phyloP scores from a whole-genome alignment of 106 monocot genomes.

The Chionographis japonica region DNA sequence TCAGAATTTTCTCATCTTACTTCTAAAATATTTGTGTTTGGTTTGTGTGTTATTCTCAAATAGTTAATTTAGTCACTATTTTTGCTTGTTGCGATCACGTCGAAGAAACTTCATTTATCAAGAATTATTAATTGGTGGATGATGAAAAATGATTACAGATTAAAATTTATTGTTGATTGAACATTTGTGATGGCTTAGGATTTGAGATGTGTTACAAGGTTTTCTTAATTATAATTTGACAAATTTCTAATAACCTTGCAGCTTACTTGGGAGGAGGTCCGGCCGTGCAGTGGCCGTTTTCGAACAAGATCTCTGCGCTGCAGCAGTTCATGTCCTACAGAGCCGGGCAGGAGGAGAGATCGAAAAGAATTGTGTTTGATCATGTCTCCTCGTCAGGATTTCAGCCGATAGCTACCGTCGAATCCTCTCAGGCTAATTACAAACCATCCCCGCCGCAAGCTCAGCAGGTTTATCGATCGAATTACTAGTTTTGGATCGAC shows the following conservation, averaged over 20 bases:
- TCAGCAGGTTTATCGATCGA: conserved; percentile 7
- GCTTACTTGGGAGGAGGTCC: conserved; percentile 14
- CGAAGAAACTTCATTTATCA: too few relatives aligned
- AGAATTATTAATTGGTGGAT: too few relatives aligned
- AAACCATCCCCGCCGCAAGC: background rate
- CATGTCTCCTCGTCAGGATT: conserved; percentile 13
- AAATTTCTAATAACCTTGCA: conserved; percentile 1
- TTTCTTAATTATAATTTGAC: too few relatives aligned
- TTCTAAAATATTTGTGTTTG: too few relatives aligned
- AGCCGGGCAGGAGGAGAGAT: conserved; percentile 8
- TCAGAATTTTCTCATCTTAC: too few relatives aligned
- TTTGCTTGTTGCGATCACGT: too few relatives aligned
- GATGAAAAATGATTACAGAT: too few relatives aligned
- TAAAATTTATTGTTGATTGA: too few relatives aligned
- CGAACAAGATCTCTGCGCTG: conserved; percentile 7
- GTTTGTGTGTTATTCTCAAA: too few relatives aligned
- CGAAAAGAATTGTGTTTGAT: conserved; percentile 10
- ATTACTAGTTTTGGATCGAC: background rate
- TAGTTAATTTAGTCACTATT: too few relatives aligned
- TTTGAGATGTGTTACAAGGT: too few relatives aligned
- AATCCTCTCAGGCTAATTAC: background rate
- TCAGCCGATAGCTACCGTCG: background rate
- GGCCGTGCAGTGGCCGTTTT: conserved; percentile 13
- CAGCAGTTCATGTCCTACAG: conserved; percentile 29
- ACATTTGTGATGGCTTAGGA: too few relatives aligned